Evolutionary conservation across 192 early-diverging fungal species (phyloP).

Genomic region (Bifiguratus adelaidae): DNA sequence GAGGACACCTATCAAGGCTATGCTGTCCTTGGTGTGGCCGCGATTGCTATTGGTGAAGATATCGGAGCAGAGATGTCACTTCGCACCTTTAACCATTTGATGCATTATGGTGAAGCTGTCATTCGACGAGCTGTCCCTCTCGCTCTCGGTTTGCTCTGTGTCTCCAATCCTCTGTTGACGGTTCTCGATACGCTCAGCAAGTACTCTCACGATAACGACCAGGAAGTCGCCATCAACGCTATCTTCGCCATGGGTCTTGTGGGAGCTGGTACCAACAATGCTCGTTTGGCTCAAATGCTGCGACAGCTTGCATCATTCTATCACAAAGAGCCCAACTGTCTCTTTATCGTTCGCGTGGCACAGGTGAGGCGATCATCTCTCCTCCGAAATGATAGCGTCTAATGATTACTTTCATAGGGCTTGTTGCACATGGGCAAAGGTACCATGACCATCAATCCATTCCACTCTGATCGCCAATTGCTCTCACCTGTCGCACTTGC

Average conservation of each 20-base stretch:
- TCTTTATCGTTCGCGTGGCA: constrained; percentile 79
- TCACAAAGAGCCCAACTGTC: constrained; percentile 82
- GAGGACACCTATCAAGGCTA: constrained; percentile 81
- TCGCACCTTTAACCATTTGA: constrained; percentile 92
- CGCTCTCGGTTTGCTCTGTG: constrained; percentile 88
- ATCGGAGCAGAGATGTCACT: constrained; percentile 94
- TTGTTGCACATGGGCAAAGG: constrained; percentile 97
- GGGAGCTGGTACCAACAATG: constrained; percentile 99
- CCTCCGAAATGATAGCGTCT: too few relatives aligned
- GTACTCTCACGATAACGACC: constrained; percentile 98
- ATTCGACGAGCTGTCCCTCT: constrained; percentile 92
- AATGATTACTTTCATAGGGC: constrained; percentile 29
- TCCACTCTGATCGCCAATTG: constrained; percentile 83
- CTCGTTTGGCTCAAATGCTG: constrained; percentile 94
- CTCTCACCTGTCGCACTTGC: constrained; percentile 84
- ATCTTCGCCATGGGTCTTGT: constrained; percentile 99
- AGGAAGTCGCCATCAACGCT: constrained; percentile 87
- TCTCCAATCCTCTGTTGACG: constrained; percentile 87
- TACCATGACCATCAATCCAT: constrained; percentile 93
- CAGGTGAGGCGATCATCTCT: constrained; percentile 45
- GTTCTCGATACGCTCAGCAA: constrained; percentile 95
- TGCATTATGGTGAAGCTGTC: constrained; percentile 97
- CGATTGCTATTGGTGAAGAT: constrained; percentile 97
- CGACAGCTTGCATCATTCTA: constrained; percentile 95
- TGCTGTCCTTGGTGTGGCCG: constrained; percentile 90